Percentiles rank a stretch among this genome's conserved stretches.
These are phyloP conservation scores for Pezicula radicicola DNA, from an alignment of 2,329 filamentous ascomycete species.

Conservation along the genomic window DNA sequence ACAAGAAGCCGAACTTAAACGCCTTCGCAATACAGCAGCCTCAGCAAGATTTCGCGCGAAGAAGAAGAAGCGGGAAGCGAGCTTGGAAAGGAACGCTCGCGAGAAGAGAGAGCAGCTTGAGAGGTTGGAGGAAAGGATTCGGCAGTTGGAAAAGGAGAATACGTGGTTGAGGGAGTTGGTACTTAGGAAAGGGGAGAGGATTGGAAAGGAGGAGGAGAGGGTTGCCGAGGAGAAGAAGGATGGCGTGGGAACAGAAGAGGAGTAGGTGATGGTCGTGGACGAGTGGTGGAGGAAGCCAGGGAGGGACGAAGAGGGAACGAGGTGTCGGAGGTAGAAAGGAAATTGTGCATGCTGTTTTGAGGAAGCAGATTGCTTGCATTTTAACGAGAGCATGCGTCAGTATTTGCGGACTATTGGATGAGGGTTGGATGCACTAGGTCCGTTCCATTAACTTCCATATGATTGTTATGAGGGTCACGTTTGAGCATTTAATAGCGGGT, in stretches of 20 bases:
- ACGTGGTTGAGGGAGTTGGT: conserved; percentile 76
- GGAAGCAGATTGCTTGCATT: too few relatives aligned
- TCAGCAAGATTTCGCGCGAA: conserved; percentile 87
- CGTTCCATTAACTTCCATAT: too few relatives aligned
- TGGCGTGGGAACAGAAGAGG: conserved; percentile 8
- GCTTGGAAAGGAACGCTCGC: conserved; percentile 74
- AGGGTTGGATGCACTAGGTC: too few relatives aligned
- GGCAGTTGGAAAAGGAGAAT: conserved; percentile 75
- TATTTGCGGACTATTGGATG: too few relatives aligned
- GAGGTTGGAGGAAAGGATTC: conserved; percentile 67
- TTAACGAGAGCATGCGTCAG: too few relatives aligned
- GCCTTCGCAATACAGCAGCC: conserved; percentile 82
- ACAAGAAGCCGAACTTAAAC: conserved; percentile 45
- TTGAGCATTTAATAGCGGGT: too few relatives aligned
- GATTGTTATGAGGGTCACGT: too few relatives aligned
- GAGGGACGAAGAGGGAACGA: too few relatives aligned
- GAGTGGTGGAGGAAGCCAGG: too few relatives aligned
- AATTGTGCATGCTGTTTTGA: too few relatives aligned
- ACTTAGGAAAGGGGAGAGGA: conserved; percentile 69
- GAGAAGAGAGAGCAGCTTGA: conserved; percentile 78
- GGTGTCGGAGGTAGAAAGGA: too few relatives aligned
- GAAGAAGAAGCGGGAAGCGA: conserved; percentile 91
- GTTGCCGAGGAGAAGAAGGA: conserved; percentile 20
- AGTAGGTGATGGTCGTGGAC: neutral
- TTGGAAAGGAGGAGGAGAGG: conserved; percentile 29